Percentiles rank a stretch among this genome's conserved stretches.
Evolutionary conservation across 2,329 filamentous ascomycete genomes (phyloP).

Genomic region (Xylaria sp.): DNA sequence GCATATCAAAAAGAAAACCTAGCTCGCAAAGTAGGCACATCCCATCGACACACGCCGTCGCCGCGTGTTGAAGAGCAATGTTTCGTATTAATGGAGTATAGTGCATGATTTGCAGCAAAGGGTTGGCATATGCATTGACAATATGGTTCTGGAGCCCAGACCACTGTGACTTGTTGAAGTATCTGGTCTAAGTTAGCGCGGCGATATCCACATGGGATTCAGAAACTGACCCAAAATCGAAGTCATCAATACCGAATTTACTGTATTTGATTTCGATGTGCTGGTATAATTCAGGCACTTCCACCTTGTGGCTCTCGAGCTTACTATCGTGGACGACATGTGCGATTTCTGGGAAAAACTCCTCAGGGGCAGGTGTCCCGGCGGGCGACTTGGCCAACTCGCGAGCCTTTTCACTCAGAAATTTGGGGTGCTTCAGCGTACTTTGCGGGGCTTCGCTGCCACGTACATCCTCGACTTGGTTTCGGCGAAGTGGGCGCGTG

Average conservation of each 20-base stretch:
- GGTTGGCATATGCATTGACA: slow-evolving; percentile 93
- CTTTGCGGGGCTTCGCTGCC: slow-evolving; percentile 64
- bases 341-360: slow-evolving; percentile 60
- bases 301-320: slow-evolving; percentile 75
- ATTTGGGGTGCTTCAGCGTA: slow-evolving; percentile 80
- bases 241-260: slow-evolving; percentile 98
- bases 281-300: slow-evolving; percentile 87
- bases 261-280: slow-evolving; percentile 99
- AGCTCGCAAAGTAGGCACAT: slow-evolving; percentile 90
- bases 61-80: slow-evolving; percentile 84
- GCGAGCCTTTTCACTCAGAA: slow-evolving; percentile 89
- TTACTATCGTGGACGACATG: slow-evolving; percentile 71
- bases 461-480: slow-evolving; percentile 82
- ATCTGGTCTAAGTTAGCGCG: slow-evolving; percentile 55
- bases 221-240: slow-evolving; percentile 81
- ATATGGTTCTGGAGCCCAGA: slow-evolving; percentile 97
- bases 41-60: slow-evolving; percentile 81
- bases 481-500: slow-evolving; percentile 72
- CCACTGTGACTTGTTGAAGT: slow-evolving; percentile 91
- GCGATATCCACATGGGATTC: not conserved
- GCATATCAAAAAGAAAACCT: slow-evolving; percentile 96
- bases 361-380: slow-evolving; percentile 49
- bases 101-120: slow-evolving; percentile 86
- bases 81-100: slow-evolving; percentile 91
- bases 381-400: slow-evolving; percentile 60